phyloP scores from a whole-genome alignment of 1,284 basidiomycete genomes.

The Microbotryum silenes-acaulis region DNA sequence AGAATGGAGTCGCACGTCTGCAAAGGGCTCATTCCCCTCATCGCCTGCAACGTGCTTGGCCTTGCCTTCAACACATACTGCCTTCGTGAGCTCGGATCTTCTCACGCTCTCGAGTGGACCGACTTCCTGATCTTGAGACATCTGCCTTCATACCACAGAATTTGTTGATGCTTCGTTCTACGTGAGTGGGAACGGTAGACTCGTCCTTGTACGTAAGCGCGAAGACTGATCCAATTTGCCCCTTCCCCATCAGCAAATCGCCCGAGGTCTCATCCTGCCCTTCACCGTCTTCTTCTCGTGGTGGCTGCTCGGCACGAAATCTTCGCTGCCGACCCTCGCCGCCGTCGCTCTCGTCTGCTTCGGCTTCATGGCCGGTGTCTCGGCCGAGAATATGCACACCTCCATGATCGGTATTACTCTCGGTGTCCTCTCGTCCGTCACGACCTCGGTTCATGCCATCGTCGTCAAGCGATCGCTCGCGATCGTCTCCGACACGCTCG shows the following conservation, averaged over 20 bases:
- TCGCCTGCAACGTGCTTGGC: constrained; percentile 65
- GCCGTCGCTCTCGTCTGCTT: constrained; percentile 66
- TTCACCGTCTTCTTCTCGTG: constrained; percentile 75
- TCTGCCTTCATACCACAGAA: constrained; percentile 44
- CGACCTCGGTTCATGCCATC: constrained; percentile 73
- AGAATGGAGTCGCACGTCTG: constrained; percentile 53
- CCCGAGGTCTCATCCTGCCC: constrained; percentile 66
- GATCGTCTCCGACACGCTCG: constrained; percentile 65
- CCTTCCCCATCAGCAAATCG: constrained; percentile 50
- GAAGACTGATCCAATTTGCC: constrained; percentile 3
- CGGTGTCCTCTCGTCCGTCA: constrained; percentile 65
- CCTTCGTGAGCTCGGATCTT: constrained; percentile 41
- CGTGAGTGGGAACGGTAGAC: constrained; percentile 7
- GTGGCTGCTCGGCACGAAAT: constrained; percentile 51
- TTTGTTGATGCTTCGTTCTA: constrained; percentile 88
- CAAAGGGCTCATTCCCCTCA: constrained; percentile 64
- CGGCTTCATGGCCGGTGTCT: constrained; percentile 75
- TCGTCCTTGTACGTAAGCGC: background rate
- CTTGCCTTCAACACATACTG: constrained; percentile 85
- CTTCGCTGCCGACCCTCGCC: constrained; percentile 46
- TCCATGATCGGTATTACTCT: constrained; percentile 56
- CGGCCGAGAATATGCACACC: constrained; percentile 36
- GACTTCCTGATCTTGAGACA: background rate
- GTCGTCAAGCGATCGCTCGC: constrained; percentile 72
- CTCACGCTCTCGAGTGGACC: background rate